These are phyloP conservation scores for Trebouxiophyceae sp. DNA, from an alignment of 163 green algal genomes.

Conservation along the genomic window DNA sequence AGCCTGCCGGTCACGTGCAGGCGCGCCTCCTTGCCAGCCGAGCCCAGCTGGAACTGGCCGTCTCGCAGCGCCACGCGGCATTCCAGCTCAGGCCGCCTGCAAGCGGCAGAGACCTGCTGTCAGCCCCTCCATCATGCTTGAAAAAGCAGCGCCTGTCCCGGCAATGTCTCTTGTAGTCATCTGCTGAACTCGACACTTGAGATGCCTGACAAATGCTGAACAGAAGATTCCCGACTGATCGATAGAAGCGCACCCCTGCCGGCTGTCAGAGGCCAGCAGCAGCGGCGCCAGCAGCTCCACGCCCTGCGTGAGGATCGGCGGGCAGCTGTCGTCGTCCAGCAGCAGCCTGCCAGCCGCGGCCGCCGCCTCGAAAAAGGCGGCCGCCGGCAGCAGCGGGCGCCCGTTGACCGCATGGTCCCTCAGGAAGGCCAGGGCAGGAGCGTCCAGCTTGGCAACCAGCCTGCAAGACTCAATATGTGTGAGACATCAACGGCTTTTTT, in stretches of 20 bases:
- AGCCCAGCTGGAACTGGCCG: neutral
- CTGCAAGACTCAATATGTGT: too few species aligned
- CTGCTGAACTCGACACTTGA: too few species aligned
- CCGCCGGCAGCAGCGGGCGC: conserved; percentile 23
- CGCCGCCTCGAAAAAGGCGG: conserved; percentile 30
- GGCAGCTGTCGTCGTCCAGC: neutral
- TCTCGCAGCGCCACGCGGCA: neutral
- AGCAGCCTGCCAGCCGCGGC: neutral
- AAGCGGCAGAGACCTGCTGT: too few species aligned
- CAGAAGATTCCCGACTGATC: too few species aligned
- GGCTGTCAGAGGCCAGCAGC: too few species aligned
- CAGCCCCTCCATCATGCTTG: too few species aligned
- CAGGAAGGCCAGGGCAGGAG: conserved; percentile 2
- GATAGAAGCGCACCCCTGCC: too few species aligned
- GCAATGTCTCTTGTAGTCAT: too few species aligned
- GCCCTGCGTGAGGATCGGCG: neutral
- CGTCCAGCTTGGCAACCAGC: neutral
- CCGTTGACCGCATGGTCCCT: conserved; percentile 28
- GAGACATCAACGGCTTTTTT: too few species aligned
- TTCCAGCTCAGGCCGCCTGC: neutral
- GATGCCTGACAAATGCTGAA: too few species aligned
- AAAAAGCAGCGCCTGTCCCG: too few species aligned
- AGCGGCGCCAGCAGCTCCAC: conserved; percentile 4
- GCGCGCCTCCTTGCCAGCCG: neutral
- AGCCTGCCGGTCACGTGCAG: neutral